Conservation (phyloP, 345 rosid genomes). For the Syzygium aqueum region DNA sequence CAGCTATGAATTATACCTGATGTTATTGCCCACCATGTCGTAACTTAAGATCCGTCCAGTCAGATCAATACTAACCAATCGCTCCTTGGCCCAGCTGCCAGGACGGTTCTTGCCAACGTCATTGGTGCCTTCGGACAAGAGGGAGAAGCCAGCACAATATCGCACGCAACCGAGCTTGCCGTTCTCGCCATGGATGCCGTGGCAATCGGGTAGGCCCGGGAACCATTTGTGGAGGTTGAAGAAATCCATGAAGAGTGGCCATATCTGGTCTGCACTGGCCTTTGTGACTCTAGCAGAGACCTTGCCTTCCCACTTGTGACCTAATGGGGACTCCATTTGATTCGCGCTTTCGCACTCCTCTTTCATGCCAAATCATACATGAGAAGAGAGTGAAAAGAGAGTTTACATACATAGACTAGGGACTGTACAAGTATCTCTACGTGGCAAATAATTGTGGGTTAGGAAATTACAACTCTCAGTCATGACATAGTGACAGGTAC, state of each 20-base stretch:
- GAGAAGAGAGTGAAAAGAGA: background rate
- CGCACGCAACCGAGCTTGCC: conserved; percentile 47
- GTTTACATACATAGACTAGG: background rate
- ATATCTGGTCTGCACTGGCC: conserved; percentile 30
- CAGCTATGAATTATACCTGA: conserved; percentile 42
- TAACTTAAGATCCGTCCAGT: conserved; percentile 13
- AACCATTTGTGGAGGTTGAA: conserved; percentile 43
- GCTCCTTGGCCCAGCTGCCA: conserved; percentile 44
- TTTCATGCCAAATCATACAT: background rate
- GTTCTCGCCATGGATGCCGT: conserved; percentile 39
- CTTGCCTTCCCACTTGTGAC: conserved; percentile 36
- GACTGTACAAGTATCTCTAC: background rate
- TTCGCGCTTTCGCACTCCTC: background rate
- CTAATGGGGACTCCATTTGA: background rate
- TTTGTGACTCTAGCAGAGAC: conserved; percentile 21
- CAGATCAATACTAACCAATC: conserved; percentile 29
- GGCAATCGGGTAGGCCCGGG: conserved; percentile 20
- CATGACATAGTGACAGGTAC: background rate
- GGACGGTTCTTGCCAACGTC: background rate
- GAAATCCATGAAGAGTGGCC: conserved; percentile 46
- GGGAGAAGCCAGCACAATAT: conserved; percentile 36
- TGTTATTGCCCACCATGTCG: conserved; percentile 45
- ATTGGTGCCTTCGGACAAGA: background rate
- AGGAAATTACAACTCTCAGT: background rate
- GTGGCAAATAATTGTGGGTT: background rate